These are phyloP conservation scores for Oemleria cerasiformis DNA, from an alignment of 306 rosid genomes.

Conservation along the genomic window DNA sequence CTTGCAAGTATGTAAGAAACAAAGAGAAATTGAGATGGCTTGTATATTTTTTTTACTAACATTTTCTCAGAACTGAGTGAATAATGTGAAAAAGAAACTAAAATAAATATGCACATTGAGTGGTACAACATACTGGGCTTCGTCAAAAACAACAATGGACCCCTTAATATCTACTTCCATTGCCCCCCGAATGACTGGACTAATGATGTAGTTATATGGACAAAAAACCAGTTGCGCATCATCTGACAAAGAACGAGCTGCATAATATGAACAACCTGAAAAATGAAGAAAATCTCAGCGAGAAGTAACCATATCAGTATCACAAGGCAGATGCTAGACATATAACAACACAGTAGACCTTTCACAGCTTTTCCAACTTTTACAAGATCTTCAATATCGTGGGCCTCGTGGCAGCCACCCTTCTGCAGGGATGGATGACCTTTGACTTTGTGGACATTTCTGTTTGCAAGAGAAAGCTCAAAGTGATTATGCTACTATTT, in stretches of 20 bases:
- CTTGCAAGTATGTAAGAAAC: background rate
- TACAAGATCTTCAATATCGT: slow-evolving; percentile 90
- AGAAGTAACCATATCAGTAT: background rate
- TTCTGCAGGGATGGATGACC: slow-evolving; percentile 75
- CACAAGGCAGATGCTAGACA: background rate
- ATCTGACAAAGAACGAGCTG: slow-evolving; percentile 82
- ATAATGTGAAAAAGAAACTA: background rate
- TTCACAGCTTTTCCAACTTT: slow-evolving; percentile 75
- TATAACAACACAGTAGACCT: slow-evolving; percentile 43
- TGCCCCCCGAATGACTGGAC: slow-evolving; percentile 89
- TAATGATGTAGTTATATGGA: slow-evolving; percentile 82
- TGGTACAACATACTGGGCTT: slow-evolving; percentile 77
- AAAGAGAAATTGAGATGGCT: background rate
- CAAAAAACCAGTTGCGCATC: slow-evolving; percentile 89
- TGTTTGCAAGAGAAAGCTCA: slow-evolving; percentile 27
- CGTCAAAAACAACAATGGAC: slow-evolving; percentile 75
- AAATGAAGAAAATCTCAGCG: background rate
- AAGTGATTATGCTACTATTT: background rate
- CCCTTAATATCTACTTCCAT: slow-evolving; percentile 91
- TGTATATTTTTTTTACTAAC: background rate
- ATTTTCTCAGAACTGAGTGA: background rate
- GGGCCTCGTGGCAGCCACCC: slow-evolving; percentile 91
- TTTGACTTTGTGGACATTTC: slow-evolving; percentile 76
- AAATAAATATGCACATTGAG: background rate
- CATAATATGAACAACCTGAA: slow-evolving; percentile 92